These are phyloP conservation scores for Chalara sp. DNA, from an alignment of 2,329 filamentous ascomycete genomes.

Conservation along the genomic window DNA sequence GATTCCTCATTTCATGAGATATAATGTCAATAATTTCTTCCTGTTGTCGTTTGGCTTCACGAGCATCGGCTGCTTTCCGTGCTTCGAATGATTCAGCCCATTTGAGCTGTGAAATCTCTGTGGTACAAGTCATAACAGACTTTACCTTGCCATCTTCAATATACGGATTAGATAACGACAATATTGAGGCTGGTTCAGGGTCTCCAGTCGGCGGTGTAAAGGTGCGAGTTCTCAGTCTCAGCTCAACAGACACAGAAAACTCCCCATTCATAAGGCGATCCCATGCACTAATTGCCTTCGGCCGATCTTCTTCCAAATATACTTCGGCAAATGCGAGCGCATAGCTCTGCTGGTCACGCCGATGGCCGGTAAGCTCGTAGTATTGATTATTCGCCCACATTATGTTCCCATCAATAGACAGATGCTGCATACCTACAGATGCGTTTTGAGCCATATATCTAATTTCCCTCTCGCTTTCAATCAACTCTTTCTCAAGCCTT, in stretches of 20 bases:
- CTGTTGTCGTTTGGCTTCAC: conserved; percentile 58
- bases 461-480: conserved; percentile 15
- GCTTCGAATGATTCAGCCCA: conserved; percentile 7
- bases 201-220: conserved; percentile 21
- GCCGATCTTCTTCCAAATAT: conserved; percentile 16
- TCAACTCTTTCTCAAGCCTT: conserved; percentile 14
- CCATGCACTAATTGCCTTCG: conserved; percentile 14
- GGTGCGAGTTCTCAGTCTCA: conserved; percentile 18
- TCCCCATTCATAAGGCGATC: conserved; percentile 12
- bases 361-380: conserved; percentile 16
- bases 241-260: conserved; percentile 14
- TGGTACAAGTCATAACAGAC: conserved; percentile 16
- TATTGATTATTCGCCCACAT: conserved; percentile 24
- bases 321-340: conserved; percentile 17
- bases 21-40: conserved; percentile 75
- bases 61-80: conserved; percentile 39
- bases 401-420: conserved; percentile 16
- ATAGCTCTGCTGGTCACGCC: conserved; percentile 10
- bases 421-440: conserved; percentile 22
- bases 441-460: conserved; percentile 24
- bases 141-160: conserved; percentile 13
- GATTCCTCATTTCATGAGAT: conserved; percentile 24
- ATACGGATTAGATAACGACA: conserved; percentile 13
- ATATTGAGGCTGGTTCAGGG: conserved; percentile 12
- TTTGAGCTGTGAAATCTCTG: conserved; percentile 4